These are phyloP conservation scores for Xanthoconium purpureum DNA, from an alignment of 768 basidiomycete genomes.

Conservation along the genomic window DNA sequence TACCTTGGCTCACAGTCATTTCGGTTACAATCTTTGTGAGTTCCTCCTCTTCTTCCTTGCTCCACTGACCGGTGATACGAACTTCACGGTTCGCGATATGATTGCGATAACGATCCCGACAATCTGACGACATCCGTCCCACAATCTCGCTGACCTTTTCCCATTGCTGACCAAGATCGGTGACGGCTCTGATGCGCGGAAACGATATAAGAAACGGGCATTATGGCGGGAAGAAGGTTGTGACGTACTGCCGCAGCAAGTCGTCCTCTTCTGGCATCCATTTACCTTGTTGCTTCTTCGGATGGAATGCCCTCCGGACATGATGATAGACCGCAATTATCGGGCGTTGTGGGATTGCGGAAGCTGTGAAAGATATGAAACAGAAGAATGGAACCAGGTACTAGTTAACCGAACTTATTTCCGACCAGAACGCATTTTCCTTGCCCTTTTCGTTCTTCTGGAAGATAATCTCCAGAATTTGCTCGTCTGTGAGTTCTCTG, in stretches of 20 bases:
- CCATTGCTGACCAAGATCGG: constrained; percentile 73
- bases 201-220: constrained; percentile 1
- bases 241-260: constrained; percentile 55
- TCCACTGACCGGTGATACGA: constrained; percentile 68
- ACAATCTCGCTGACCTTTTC: constrained; percentile 70
- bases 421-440: constrained; percentile 73
- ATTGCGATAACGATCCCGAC: constrained; percentile 83
- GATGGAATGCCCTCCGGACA: constrained; percentile 67
- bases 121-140: constrained; percentile 75
- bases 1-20: constrained; percentile 71
- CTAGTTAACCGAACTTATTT: constrained; percentile 56
- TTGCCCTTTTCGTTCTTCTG: constrained; percentile 58
- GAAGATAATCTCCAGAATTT: constrained; percentile 65
- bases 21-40: constrained; percentile 72
- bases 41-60: constrained; percentile 74
- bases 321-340: constrained; percentile 85
- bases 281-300: constrained; percentile 62
- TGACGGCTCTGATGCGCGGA: constrained; percentile 53
- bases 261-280: constrained; percentile 70
- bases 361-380: constrained; percentile 42
- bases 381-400: background rate
- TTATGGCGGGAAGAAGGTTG: background rate
- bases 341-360: constrained; percentile 69
- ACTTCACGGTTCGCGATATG: constrained; percentile 68
- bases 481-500: constrained; percentile 50